Conservation (phyloP, 495 filamentous ascomycete species). For the Aspergillus hancockii region DNA sequence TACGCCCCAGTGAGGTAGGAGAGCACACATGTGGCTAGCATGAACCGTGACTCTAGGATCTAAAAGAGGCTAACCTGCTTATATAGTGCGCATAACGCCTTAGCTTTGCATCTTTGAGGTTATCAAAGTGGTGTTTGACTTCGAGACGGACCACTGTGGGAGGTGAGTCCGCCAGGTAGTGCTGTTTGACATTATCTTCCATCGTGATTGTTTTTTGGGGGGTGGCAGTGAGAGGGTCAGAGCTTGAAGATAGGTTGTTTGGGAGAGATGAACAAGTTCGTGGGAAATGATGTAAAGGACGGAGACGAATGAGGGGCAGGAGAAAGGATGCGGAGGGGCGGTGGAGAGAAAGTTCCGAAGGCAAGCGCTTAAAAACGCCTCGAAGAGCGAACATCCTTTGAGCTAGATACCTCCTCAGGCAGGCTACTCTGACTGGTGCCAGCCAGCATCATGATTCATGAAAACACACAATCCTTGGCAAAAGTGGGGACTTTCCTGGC, state of each 20-base stretch:
- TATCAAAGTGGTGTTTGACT: slow-evolving; percentile 87
- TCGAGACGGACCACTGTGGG: slow-evolving; percentile 82
- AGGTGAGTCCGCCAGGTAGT: slow-evolving; percentile 88
- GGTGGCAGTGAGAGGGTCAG: slow-evolving; percentile 19
- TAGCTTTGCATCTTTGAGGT: slow-evolving; percentile 70
- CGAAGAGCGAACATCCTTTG: slow-evolving; percentile 27
- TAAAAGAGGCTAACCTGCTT: slow-evolving; percentile 60
- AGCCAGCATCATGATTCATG: neutral
- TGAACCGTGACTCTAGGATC: neutral
- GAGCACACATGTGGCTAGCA: neutral
- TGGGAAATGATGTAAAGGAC: slow-evolving; percentile 1
- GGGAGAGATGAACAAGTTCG: slow-evolving; percentile 16
- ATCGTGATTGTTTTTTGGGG: slow-evolving; percentile 25
- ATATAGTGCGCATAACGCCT: slow-evolving; percentile 88
- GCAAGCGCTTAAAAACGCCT: slow-evolving; percentile 34
- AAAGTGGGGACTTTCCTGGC: slow-evolving; percentile 7
- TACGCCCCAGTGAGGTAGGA: neutral
- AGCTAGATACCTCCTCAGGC: neutral
- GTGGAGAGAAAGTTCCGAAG: slow-evolving; percentile 26
- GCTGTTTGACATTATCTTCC: slow-evolving; percentile 49
- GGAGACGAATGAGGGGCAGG: slow-evolving; percentile 31
- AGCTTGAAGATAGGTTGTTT: slow-evolving; percentile 17
- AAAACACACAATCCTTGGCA: slow-evolving; percentile 13
- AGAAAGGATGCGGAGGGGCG: slow-evolving; percentile 31
- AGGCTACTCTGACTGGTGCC: neutral